Conservation (phyloP, 306 rosid genomes). For the Trifolium fragiferum region DNA sequence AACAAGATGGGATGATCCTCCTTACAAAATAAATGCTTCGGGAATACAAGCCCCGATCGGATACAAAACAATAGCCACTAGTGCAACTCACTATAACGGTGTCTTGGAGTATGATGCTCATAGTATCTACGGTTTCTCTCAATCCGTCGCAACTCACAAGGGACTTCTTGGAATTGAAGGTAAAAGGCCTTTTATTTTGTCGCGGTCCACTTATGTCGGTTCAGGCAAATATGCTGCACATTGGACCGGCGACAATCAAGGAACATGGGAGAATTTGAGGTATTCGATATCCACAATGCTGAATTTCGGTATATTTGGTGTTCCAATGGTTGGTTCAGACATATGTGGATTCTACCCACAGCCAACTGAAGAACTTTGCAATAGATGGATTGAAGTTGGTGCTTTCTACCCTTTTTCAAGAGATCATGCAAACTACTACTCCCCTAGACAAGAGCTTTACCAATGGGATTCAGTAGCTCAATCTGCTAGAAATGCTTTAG, state of each 20-base stretch:
- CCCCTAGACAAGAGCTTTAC: slow-evolving; percentile 97
- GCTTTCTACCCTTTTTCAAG: slow-evolving; percentile 98
- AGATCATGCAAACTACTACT: slow-evolving; percentile 88
- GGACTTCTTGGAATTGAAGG: slow-evolving; percentile 85
- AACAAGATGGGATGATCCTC: slow-evolving; percentile 95
- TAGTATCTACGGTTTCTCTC: slow-evolving; percentile 89
- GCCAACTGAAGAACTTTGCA: slow-evolving; percentile 97
- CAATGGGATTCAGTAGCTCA: slow-evolving; percentile 90
- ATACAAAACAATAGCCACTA: slow-evolving; percentile 90
- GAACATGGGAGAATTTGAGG: slow-evolving; percentile 83
- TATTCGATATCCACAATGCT: slow-evolving; percentile 90
- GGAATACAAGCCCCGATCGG: slow-evolving; percentile 83
- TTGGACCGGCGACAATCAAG: slow-evolving; percentile 98
- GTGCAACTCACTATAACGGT: slow-evolving; percentile 90
- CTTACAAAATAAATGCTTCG: slow-evolving; percentile 93
- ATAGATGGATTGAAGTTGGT: slow-evolving; percentile 95
- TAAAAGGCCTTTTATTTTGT: slow-evolving; percentile 80
- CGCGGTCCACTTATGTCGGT: slow-evolving; percentile 91
- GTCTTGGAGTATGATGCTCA: slow-evolving; percentile 95
- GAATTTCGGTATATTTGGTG: slow-evolving; percentile 93
- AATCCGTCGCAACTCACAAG: slow-evolving; percentile 83
- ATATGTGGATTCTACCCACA: slow-evolving; percentile 93
- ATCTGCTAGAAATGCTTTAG: slow-evolving; percentile 89
- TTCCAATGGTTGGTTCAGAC: slow-evolving; percentile 98
- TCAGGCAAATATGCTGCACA: slow-evolving; percentile 91